phyloP scores from a whole-genome alignment of 2,329 filamentous ascomycete species.

The Fusarium praegraminearum region DNA sequence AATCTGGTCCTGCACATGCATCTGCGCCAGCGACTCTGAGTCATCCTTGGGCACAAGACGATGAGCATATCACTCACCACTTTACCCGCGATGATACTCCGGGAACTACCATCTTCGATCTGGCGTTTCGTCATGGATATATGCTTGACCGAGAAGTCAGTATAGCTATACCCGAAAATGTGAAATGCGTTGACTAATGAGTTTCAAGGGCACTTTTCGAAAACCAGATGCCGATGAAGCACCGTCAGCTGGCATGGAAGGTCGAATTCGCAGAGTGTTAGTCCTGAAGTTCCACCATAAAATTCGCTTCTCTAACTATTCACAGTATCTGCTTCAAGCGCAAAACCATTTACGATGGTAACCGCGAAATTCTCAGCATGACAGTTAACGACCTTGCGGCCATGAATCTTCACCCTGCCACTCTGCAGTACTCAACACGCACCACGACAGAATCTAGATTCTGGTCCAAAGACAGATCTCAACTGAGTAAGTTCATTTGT shows the following conservation, averaged over 20 bases:
- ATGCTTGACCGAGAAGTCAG: constrained; percentile 49
- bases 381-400: constrained; percentile 52
- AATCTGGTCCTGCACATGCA: constrained; percentile 12
- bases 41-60: constrained; percentile 21
- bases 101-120: constrained; percentile 50
- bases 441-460: constrained; percentile 56
- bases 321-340: constrained; percentile 54
- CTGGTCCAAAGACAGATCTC: constrained; percentile 55
- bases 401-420: constrained; percentile 55
- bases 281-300: constrained; percentile 7
- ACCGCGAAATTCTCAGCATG: constrained; percentile 54
- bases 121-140: constrained; percentile 51
- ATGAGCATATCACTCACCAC: constrained; percentile 51
- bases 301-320: constrained; percentile 4
- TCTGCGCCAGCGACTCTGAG: constrained; percentile 13
- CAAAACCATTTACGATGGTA: constrained; percentile 49
- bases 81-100: constrained; percentile 51
- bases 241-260: constrained; percentile 48
- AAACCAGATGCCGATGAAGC: constrained; percentile 38
- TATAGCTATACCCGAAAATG: not conserved
- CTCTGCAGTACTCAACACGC: constrained; percentile 55
- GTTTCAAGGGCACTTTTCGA: constrained; percentile 44
- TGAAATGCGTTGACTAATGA: not conserved
- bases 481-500: constrained; percentile 47
- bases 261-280: constrained; percentile 54